These are phyloP conservation scores for Vigna trinervia DNA, from an alignment of 306 rosid species.

Conservation along the genomic window DNA sequence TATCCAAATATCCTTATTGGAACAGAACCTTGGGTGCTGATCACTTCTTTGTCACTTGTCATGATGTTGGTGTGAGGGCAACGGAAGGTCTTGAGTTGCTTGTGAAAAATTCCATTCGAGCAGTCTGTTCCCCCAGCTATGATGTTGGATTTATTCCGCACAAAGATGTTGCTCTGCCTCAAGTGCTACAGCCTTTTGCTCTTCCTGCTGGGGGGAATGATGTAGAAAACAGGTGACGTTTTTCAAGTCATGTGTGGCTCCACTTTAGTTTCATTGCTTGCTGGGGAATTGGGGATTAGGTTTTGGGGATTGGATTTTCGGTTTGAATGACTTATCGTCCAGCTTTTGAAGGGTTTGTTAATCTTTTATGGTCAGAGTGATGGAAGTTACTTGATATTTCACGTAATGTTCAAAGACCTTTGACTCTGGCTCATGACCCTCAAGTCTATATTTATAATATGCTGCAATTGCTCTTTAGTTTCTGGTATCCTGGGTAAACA, in stretches of 20 bases:
- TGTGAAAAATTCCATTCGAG: constrained; percentile 92
- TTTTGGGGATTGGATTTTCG: constrained; percentile 29
- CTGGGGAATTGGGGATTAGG: neutral
- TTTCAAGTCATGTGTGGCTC: constrained; percentile 10
- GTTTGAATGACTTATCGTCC: constrained; percentile 25
- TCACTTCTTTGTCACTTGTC: constrained; percentile 97
- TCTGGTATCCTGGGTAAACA: constrained; percentile 9
- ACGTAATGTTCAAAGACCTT: neutral
- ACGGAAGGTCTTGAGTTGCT: constrained; percentile 88
- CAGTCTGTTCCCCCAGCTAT: constrained; percentile 96
- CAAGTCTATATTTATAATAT: neutral
- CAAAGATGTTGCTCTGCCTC: constrained; percentile 97
- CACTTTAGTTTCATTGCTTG: neutral
- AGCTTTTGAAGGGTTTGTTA: constrained; percentile 4
- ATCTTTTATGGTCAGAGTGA: constrained; percentile 27
- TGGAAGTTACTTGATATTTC: constrained; percentile 16
- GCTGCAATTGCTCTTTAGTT: constrained; percentile 8
- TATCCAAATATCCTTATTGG: constrained; percentile 97
- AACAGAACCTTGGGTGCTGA: constrained; percentile 96
- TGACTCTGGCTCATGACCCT: constrained; percentile 9
- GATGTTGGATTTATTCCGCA: constrained; percentile 97
- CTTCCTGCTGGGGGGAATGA: constrained; percentile 98
- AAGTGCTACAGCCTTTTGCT: constrained; percentile 95
- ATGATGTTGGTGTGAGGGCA: constrained; percentile 97
- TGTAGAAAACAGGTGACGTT: constrained; percentile 74